phyloP scores from a whole-genome alignment of 2,329 filamentous ascomycete genomes.

The Phaeomoniella chlamydospora region DNA sequence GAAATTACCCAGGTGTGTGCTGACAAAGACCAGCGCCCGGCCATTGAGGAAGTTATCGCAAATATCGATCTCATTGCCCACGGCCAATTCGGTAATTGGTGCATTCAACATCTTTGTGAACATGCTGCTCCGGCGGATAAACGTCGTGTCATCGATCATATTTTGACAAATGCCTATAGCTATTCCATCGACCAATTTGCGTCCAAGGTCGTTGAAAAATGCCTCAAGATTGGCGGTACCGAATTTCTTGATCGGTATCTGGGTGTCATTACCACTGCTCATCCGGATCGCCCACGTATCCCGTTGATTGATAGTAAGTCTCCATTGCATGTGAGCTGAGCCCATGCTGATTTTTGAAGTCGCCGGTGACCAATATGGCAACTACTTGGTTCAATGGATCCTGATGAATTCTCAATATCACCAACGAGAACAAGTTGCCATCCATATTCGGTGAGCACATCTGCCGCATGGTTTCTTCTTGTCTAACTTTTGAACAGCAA shows the following conservation, averaged over 20 bases:
- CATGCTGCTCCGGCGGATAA: constrained; percentile 85
- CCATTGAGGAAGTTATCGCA: constrained; percentile 86
- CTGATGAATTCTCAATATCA: constrained; percentile 74
- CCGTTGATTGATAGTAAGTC: constrained; percentile 77
- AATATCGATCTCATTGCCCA: constrained; percentile 96
- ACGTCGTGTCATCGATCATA: constrained; percentile 85
- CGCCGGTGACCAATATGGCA: constrained; percentile 95
- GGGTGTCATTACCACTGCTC: constrained; percentile 83
- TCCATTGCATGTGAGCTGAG: constrained; percentile 2
- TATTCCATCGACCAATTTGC: constrained; percentile 99
- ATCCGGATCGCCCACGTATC: constrained; percentile 81
- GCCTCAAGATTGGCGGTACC: constrained; percentile 82
- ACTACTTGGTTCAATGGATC: constrained; percentile 96
- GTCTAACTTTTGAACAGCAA: constrained; percentile 36
- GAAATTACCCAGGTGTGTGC: neutral
- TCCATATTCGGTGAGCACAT: constrained; percentile 56
- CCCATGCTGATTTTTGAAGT: constrained; percentile 27
- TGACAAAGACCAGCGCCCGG: constrained; percentile 53
- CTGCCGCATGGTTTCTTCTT: constrained; percentile 1
- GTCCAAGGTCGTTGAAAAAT: constrained; percentile 98
- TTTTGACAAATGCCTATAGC: constrained; percentile 81
- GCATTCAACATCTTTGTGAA: constrained; percentile 97
- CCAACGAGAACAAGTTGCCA: constrained; percentile 84
- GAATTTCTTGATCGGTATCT: constrained; percentile 91
- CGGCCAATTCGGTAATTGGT: constrained; percentile 98